Evolutionary conservation across 2,329 filamentous ascomycete species (phyloP), one percentile per base, ranked within the genome.

Genomic region (Escovopsis weberi): DNA sequence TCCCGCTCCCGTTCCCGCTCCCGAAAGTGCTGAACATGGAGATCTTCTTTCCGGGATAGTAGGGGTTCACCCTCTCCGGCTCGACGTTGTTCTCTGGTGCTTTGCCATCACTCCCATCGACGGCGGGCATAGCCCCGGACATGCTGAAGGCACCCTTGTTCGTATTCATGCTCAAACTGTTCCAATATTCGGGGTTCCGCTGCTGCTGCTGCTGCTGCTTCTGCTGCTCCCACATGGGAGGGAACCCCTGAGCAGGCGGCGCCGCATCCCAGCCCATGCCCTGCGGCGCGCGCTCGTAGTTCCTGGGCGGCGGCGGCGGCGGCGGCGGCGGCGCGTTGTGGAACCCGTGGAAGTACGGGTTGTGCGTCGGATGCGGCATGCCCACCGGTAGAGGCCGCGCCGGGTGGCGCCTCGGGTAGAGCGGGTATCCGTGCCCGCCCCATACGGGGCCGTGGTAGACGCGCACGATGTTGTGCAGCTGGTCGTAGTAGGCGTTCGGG

Each of bases 401-500:
- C 15, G 57, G 47, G 23, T 59, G 51, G 6, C 52, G 56, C 2
- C 70, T 69, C 2, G 71, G 69, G 50, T 76, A 71, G n/a, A 73
- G 51, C 2, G 58, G 54, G 23, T 52, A 50, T 1, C 62, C 63
- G 23, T 62, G 58, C 23, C 68, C 65, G 4, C 73, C 72, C 51
- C 74, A 78, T 1, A 62, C 59, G 3, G 68, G 66, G 0, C 74
- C 74, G 47, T 78, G 69, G 47, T 78, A 78, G 26, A 78, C 67
- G 12, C 73, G 69, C 40, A 75, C 61, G 18, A 74, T 56, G 30
- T 72, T 68, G 47, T 67, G 63, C 38, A 64, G 60, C n/a, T 61
- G 53, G 50, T 79, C 74, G 50, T 69, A 71, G 51, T 73, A 79
- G 36, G 75, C 72, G 50, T 79, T 80, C 11, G 74, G 75, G 2